phyloP scores from a whole-genome alignment of 768 basidiomycete genomes.

The Rhodosporidiobolus sp. region DNA sequence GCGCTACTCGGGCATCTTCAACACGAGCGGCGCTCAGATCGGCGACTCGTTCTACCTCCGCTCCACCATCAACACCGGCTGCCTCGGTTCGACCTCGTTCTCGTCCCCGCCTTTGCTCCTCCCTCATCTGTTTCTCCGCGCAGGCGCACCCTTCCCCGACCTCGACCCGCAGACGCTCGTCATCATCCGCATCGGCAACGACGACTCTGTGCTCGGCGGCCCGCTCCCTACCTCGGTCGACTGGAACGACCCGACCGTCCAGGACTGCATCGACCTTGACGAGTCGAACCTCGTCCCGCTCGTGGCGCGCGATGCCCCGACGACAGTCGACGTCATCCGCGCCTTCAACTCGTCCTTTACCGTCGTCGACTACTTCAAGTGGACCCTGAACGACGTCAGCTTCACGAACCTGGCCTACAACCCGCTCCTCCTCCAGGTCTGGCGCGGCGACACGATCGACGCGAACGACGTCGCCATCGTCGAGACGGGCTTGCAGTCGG shows the following conservation, averaged over 20 bases:
- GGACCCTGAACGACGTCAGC: slow-evolving; percentile 17
- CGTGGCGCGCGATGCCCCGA: not conserved
- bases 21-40: slow-evolving; percentile 31
- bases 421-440: slow-evolving; percentile 12
- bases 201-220: not conserved
- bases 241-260: slow-evolving; percentile 4
- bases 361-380: not conserved
- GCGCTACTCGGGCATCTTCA: slow-evolving; percentile 42
- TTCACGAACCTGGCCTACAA: slow-evolving; percentile 9
- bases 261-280: slow-evolving; percentile 14
- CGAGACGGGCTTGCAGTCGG: not conserved
- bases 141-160: not conserved
- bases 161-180: slow-evolving; percentile 12
- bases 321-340: not conserved
- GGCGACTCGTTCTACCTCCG: slow-evolving; percentile 37
- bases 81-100: slow-evolving; percentile 1
- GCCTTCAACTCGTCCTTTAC: slow-evolving; percentile 2
- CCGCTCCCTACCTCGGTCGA: not conserved
- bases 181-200: slow-evolving; percentile 12
- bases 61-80: slow-evolving; percentile 19
- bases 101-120: no score
- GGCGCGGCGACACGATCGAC: slow-evolving; percentile 3
- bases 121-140: no score
- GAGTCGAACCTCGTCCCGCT: not conserved
- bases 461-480: not conserved